Evolutionary conservation across 257 asterid genomes (phyloP).

Genomic region (Scutellaria baicalensis): DNA sequence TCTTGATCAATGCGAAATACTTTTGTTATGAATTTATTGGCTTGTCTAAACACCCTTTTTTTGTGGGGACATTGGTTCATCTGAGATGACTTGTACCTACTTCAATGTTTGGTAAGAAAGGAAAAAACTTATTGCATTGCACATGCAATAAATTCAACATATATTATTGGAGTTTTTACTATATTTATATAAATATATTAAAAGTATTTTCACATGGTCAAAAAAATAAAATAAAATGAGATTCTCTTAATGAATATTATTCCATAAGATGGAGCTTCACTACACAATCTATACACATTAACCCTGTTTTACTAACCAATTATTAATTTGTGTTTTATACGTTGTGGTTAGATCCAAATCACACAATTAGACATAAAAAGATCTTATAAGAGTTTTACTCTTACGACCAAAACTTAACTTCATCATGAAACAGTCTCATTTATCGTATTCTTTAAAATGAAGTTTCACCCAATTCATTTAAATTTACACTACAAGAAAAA

Average conservation of each 20-base stretch:
- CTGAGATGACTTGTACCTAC: constrained; percentile 7
- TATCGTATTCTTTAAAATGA: no score
- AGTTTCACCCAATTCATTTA: no score
- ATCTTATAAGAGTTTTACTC: no score
- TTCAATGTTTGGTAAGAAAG: not conserved
- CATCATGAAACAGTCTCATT: no score
- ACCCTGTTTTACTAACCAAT: no score
- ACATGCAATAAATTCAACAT: constrained; percentile 3
- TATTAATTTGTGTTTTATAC: no score
- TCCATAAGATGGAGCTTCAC: not conserved
- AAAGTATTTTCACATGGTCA: not conserved
- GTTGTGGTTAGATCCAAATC: no score
- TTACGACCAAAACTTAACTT: no score
- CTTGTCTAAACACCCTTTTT: not conserved
- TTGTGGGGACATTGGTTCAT: not conserved
- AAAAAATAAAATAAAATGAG: no score
- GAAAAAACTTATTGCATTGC: not conserved
- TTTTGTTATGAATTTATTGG: not conserved
- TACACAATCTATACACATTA: not conserved
- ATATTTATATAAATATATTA: not conserved
- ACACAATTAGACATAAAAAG: no score
- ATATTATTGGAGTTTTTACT: not conserved
- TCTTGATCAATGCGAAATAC: not conserved
- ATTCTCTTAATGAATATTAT: not conserved
- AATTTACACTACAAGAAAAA: no score